Evolutionary conservation across 805 yeast species (phyloP).

Genomic region (Sugiyamaella boreocaroliniensis): DNA sequence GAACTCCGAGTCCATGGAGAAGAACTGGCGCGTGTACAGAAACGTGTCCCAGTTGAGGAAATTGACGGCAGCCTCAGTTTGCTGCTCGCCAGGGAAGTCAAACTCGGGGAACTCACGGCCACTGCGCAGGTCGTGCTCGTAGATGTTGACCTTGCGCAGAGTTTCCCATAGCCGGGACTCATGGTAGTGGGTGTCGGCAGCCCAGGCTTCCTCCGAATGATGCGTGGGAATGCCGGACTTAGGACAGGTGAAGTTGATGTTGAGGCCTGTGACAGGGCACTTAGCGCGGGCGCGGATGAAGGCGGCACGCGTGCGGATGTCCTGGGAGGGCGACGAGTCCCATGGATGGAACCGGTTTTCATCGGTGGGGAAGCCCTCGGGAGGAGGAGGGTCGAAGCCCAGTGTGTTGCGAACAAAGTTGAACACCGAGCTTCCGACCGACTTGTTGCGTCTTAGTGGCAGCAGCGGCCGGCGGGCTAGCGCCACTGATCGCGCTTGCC

Average conservation of each 20-base stretch:
- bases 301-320: constrained; percentile 85
- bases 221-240: constrained; percentile 95
- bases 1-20: constrained; percentile 95
- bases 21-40: constrained; percentile 85
- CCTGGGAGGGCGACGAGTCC: constrained; percentile 89
- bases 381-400: constrained; percentile 57
- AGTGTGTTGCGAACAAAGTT: constrained; percentile 31
- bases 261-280: constrained; percentile 82
- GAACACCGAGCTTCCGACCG: constrained; percentile 15
- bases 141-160: constrained; percentile 80
- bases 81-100: constrained; percentile 80
- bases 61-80: constrained; percentile 64
- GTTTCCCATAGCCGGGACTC: constrained; percentile 56
- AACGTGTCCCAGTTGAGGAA: constrained; percentile 86
- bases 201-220: constrained; percentile 86
- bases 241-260: constrained; percentile 84
- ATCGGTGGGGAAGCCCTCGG: constrained; percentile 60
- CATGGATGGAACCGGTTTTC: constrained; percentile 76
- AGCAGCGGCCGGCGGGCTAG: background rate
- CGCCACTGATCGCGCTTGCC: background rate
- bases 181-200: constrained; percentile 68
- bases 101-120: constrained; percentile 95
- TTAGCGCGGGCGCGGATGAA: constrained; percentile 77
- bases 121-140: constrained; percentile 89
- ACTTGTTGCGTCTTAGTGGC: background rate